phyloP scores from a whole-genome alignment of 352 stramenopile species.

The Phytophthora ramorum region DNA sequence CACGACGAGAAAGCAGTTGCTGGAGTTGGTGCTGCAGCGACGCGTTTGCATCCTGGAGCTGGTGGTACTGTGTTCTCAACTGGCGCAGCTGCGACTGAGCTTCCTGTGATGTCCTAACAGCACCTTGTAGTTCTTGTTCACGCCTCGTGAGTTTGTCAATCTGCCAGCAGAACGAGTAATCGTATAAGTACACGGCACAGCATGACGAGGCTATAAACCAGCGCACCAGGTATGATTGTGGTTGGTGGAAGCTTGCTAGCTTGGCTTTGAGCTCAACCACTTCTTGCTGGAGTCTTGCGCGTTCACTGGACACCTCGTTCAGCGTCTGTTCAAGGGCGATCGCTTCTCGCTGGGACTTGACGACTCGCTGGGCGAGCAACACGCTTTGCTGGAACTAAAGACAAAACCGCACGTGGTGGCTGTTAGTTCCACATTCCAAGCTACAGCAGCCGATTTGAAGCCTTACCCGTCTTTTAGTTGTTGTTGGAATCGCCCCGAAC shows the following conservation, averaged over 20 bases:
- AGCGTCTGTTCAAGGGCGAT: conserved; percentile 53
- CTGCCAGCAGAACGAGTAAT: conserved; percentile 24
- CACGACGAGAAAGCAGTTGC: conserved; percentile 61
- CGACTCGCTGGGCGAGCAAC: conserved; percentile 67
- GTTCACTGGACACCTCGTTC: conserved; percentile 38
- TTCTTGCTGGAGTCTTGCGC: conserved; percentile 34
- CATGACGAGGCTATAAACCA: not conserved
- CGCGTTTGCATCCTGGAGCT: conserved; percentile 45
- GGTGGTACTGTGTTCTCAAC: conserved; percentile 53
- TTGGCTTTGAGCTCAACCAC: conserved; percentile 43
- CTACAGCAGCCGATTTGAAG: not conserved
- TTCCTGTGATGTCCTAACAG: conserved; percentile 29
- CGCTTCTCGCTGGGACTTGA: conserved; percentile 66
- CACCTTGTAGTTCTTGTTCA: conserved; percentile 53
- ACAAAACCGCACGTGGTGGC: not conserved
- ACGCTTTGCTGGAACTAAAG: conserved; percentile 81
- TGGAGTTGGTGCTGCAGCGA: conserved; percentile 71
- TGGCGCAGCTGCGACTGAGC: conserved; percentile 49
- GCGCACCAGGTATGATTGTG: conserved; percentile 75
- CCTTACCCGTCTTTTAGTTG: conserved; percentile 68
- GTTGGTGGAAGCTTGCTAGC: conserved; percentile 66
- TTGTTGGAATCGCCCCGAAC: conserved; percentile 71
- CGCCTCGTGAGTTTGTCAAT: conserved; percentile 67
- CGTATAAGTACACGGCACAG: not conserved
- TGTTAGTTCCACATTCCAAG: not conserved